Base-by-base conservation (phyloP, 495 filamentous ascomycete genomes). In the Xylaria sp. region DNA sequence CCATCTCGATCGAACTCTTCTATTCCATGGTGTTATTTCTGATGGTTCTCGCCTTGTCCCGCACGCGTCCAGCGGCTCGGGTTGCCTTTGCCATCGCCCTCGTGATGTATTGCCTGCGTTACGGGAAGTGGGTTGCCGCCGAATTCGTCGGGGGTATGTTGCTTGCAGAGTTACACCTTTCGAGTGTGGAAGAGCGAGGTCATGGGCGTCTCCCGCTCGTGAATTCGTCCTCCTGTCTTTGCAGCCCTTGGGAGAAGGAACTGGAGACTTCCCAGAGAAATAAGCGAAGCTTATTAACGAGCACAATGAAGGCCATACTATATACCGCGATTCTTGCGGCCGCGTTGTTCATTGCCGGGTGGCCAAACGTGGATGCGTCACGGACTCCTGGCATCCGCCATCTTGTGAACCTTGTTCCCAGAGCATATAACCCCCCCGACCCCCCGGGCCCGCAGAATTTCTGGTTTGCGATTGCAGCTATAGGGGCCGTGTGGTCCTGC, bases 1-100 rank as follows among this genome's bases (percentile, higher is more conserved):
- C 90, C 14, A 91, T 92, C 43, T 88, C 90, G 0, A 86, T 91
- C 50, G 89, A 92, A 72, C 88, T 91, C 57, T 83, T 84, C 55
- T 86, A 88, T 72, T 91, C 89, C 19, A 84, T 91, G 70, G 77
- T 92, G 26, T 81, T 92, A 0, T 92, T 91, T 73, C 74, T 89
- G 62, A 83, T 85, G 0, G 81, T 88, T 24, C 76, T 91, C 15
- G 87, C 83, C 29, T 81, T 89, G 15, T 85, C 87, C 8, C 83
- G 87, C 31, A 78, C 88, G 14, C 75, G 77, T 41, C 72, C 84
- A n/a, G 68, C 76, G 4, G 71, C 88, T 9, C 84, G 89, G 5
- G 79, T 89, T 67, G 69, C 76, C 0, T 68, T 85, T 3, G 83
- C 88, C 29, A 71, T 82, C 5, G 74, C 71, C 9, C 73, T 90